Conservation (phyloP, 495 filamentous ascomycete species). For the Pyrenopolyporus hunteri region DNA sequence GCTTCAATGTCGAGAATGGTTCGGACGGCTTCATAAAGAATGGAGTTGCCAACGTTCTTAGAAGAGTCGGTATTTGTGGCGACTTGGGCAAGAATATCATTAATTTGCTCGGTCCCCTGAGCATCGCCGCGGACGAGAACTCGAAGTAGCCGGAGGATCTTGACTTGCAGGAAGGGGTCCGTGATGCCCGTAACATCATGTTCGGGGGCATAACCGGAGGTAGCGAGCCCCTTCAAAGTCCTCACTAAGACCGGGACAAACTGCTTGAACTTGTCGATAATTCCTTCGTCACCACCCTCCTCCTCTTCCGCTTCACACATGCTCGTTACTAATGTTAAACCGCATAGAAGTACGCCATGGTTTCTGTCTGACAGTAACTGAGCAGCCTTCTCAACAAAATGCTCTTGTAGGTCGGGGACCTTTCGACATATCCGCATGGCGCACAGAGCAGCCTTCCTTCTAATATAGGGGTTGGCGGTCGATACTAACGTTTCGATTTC, state of each 20-base stretch:
- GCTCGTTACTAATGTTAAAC: constrained; percentile 87
- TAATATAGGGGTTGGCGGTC: constrained; percentile 94
- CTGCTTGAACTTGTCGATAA: constrained; percentile 88
- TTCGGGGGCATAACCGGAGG: constrained; percentile 95
- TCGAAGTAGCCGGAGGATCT: constrained; percentile 84
- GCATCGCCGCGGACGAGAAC: constrained; percentile 86
- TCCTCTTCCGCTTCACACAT: constrained; percentile 93
- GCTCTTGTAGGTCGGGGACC: constrained; percentile 95
- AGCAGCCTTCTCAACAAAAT: constrained; percentile 93
- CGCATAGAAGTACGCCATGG: constrained; percentile 92
- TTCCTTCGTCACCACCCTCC: constrained; percentile 81
- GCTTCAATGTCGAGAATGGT: constrained; percentile 98
- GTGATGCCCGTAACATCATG: constrained; percentile 98
- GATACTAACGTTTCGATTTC: constrained; percentile 91
- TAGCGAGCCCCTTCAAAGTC: constrained; percentile 86
- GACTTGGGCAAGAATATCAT: constrained; percentile 97
- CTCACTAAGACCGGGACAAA: constrained; percentile 81
- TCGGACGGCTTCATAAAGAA: constrained; percentile 95
- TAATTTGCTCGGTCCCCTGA: constrained; percentile 93
- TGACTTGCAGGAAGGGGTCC: constrained; percentile 98
- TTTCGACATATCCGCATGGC: constrained; percentile 99
- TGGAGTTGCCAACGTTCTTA: constrained; percentile 98
- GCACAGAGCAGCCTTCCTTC: constrained; percentile 96
- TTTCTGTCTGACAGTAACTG: constrained; percentile 87
- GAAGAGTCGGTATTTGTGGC: constrained; percentile 97